Evolutionary conservation across 2,329 filamentous ascomycete genomes (phyloP), one percentile per base, ranked within the genome.

Genomic region (Xylogone sp.): DNA sequence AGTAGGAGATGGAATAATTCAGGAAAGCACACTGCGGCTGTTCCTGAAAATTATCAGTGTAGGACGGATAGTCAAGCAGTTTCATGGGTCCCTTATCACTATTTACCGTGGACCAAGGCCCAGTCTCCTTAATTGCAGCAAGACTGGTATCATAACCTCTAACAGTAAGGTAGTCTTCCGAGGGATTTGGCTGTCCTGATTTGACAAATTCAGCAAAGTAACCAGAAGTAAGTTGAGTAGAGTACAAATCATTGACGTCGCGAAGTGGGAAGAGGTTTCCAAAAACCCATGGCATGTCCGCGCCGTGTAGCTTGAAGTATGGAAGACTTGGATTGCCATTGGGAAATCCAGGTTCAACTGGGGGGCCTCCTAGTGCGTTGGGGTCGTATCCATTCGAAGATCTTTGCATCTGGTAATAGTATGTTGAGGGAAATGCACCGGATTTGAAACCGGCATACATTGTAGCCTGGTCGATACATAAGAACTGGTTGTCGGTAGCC

Each of bases 391-490:
- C 75, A 4, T 62, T 62, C 43, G 71, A 72, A 0, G 72, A 72
- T 22, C 77, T 74, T 18, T 78, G 70, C 57, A 80, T 73, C 53
- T 78, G 71, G 60, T 79, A 81, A 60, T 72, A 80, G 57, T 75
- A 80, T 0, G 74, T 66, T 4, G 68, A 67, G 21, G 69, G 60
- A 59, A 81, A 79, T 0, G 72, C 71, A 1, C 63, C 57, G 1
- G 71, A 71, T 27, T 60, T 20, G 0, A 53, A 46, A 3, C 54
- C 77, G 1, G 76, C 74, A 53, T 76, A 80, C 6, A 78, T 69
- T 2, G 77, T 81, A 0, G 78, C 77, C 63, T 81, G 72, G 53
- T 81, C 77, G 45, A 79, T 69, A 56, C 78, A 82, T 50, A 76
- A 74, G 68, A 81, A 81, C 4, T 73, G 74, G 43, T 71, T 74